phyloP scores from a whole-genome alignment of 2,329 filamentous ascomycete genomes.

The Aureobasidium sp. region DNA sequence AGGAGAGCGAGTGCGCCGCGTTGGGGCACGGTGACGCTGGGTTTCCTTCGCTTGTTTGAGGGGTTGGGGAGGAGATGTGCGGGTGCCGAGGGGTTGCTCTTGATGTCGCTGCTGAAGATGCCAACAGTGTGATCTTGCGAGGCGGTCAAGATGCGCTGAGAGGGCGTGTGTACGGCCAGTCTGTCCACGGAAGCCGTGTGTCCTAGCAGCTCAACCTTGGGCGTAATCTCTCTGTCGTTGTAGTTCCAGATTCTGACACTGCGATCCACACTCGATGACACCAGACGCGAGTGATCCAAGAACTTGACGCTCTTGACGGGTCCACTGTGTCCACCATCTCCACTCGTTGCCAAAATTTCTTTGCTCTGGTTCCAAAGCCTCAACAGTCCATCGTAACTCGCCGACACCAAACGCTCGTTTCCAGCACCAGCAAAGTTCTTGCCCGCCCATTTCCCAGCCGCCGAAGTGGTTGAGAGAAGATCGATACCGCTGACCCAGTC shows the following conservation, averaged over 20 bases:
- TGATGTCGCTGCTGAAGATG: conserved; percentile 79
- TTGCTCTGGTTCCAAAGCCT: conserved; percentile 85
- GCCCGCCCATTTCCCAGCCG: conserved; percentile 50
- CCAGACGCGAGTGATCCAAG: conserved; percentile 68
- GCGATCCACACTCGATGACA: conserved; percentile 74
- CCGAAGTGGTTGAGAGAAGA: conserved; percentile 61
- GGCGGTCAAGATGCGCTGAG: conserved; percentile 73
- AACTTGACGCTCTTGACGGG: conserved; percentile 79
- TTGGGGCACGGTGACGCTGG: conserved; percentile 48
- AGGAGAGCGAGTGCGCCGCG: conserved; percentile 73
- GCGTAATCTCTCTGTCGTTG: conserved; percentile 59
- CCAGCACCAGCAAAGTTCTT: conserved; percentile 42
- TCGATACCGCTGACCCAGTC: conserved; percentile 92
- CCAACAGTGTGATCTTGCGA: conserved; percentile 76
- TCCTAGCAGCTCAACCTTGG: conserved; percentile 73
- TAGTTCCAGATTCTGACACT: conserved; percentile 89
- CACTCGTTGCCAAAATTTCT: conserved; percentile 71
- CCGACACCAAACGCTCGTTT: conserved; percentile 74
- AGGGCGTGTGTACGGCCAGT: conserved; percentile 63
- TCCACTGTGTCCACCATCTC: conserved; percentile 65
- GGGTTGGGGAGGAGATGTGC: conserved; percentile 58
- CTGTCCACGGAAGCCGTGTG: conserved; percentile 68
- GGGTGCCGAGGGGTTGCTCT: conserved; percentile 65
- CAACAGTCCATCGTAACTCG: conserved; percentile 81
- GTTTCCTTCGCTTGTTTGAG: conserved; percentile 66